Evolutionary conservation across 2,329 filamentous ascomycete genomes (phyloP), one percentile per base, ranked within the genome.

Genomic region (Arthrobotrys sphaeroides): DNA sequence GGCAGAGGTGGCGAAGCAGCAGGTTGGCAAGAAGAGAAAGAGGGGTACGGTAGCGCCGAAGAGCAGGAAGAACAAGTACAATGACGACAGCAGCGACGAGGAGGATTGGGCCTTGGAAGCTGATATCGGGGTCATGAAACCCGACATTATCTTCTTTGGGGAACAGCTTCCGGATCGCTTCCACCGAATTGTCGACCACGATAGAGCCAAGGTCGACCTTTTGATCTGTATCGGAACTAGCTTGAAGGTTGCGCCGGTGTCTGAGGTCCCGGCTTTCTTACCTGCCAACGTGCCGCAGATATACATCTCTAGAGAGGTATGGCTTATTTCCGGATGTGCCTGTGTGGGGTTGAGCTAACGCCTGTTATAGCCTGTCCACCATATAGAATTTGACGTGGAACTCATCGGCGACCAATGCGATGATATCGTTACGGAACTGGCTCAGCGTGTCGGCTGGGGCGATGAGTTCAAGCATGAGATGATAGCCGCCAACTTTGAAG

Each of bases 141-240:
- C 73, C 36, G 33, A 62, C 69, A 78, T 59, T 51, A 77, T 60
- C 67, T 77, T 55, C 98, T 98, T 98, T 80, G 94, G 94, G 79
- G 95, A 99, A 84, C 87, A 90, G 59, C 89, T 99, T 0, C 94
- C 94, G 0, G 89, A 92, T 79, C 89, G 78, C 10, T 99, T 99
- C 83, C 91, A 91, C 69, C 90, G 94, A 5, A 87, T 98, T 12
- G 89, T 91, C n/a, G 87, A 92, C 74, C 87, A 92, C 79, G 95
- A 99, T 82, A 89, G 89, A 73, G 88, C 92, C 77, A 85, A 88
- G 69, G 92, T 91, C 0, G 95, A 99, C 81, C 87, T 99, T 13
- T 91, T 98, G 78, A 90, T 99, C 78, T 94, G 98, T 78, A 97
- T 99, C 80, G 95, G 95, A 78, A 99, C 95, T 0, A 95, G 91